Percentiles rank a stretch among this genome's conserved stretches.
Conservation (phyloP, 768 basidiomycete species). For the Mycena vitilis region DNA sequence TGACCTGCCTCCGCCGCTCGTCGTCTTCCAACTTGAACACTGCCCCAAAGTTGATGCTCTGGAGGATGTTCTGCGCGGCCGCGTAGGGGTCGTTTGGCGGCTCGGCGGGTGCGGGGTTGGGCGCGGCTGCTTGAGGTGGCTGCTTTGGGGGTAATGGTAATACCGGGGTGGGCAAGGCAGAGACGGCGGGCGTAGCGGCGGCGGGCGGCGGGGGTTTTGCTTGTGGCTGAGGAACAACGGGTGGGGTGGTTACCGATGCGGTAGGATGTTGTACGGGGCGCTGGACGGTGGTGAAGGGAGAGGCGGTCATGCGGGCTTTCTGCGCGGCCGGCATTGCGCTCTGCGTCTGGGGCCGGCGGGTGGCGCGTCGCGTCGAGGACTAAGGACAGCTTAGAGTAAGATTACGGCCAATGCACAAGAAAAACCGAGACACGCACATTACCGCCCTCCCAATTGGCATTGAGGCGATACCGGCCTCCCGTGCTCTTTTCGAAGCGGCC, state of each 20-base stretch:
- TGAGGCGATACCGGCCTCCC: constrained; percentile 82
- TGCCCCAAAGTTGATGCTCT: constrained; percentile 55
- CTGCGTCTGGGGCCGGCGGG: constrained; percentile 81
- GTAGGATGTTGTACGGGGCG: constrained; percentile 12
- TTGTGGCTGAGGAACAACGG: no score
- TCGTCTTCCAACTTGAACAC: constrained; percentile 29
- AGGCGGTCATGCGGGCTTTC: constrained; percentile 36
- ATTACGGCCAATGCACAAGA: background rate
- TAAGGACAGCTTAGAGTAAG: constrained; percentile 39
- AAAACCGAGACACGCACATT: constrained; percentile 61
- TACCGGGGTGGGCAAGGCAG: background rate
- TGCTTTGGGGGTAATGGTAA: constrained; percentile 1
- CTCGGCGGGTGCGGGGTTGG: constrained; percentile 16
- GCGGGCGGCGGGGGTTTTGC: background rate
- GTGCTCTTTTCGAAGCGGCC: constrained; percentile 82
- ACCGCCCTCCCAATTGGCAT: constrained; percentile 83
- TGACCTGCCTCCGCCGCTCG: constrained; percentile 14
- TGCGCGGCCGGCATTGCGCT: constrained; percentile 20
- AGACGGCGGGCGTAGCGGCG: background rate
- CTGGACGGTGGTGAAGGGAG: constrained; percentile 29
- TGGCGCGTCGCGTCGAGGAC: constrained; percentile 78
- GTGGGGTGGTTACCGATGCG: background rate
- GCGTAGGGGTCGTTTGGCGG: constrained; percentile 45
- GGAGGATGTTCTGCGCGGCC: constrained; percentile 63
- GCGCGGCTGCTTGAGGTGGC: constrained; percentile 14